These are phyloP conservation scores for Inga leiocalycina DNA, from an alignment of 306 rosid species.

Conservation along the genomic window DNA sequence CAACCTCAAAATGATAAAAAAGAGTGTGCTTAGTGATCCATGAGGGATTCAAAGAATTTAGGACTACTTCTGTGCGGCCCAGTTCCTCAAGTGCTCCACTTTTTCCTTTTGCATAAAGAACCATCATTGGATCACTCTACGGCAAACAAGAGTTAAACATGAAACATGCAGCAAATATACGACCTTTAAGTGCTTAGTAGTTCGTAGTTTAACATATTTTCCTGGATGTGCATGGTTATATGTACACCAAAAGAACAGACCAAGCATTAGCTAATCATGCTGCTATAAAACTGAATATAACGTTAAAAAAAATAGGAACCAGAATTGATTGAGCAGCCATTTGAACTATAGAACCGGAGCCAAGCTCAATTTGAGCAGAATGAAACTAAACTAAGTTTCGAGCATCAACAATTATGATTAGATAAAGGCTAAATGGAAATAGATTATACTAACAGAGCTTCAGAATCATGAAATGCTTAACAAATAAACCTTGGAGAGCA, in stretches of 20 bases:
- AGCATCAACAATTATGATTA: not conserved
- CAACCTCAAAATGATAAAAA: constrained; percentile 71
- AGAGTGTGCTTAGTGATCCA: constrained; percentile 71
- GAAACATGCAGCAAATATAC: not conserved
- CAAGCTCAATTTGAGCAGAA: constrained; percentile 18
- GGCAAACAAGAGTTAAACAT: constrained; percentile 29
- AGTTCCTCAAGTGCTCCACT: constrained; percentile 74
- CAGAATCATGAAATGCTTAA: constrained; percentile 26
- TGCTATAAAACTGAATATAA: not conserved
- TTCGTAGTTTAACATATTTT: not conserved
- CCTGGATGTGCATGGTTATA: not conserved
- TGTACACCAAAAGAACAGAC: constrained; percentile 4
- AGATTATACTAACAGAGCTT: not conserved
- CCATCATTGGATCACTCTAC: constrained; percentile 79
- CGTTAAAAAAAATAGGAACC: not conserved
- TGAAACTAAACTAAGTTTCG: not conserved
- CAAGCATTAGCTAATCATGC: not conserved
- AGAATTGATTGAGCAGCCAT: not conserved
- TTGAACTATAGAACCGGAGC: not conserved
- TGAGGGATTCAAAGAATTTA: constrained; percentile 64
- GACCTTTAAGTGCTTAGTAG: not conserved
- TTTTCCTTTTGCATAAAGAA: constrained; percentile 60
- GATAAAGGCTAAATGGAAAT: not conserved
- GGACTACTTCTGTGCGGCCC: constrained; percentile 76
- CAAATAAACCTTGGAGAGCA: constrained; percentile 70